Evolutionary conservation across 176 grass and related monocot genomes (phyloP).

Genomic region (Aechmea fasciata): DNA sequence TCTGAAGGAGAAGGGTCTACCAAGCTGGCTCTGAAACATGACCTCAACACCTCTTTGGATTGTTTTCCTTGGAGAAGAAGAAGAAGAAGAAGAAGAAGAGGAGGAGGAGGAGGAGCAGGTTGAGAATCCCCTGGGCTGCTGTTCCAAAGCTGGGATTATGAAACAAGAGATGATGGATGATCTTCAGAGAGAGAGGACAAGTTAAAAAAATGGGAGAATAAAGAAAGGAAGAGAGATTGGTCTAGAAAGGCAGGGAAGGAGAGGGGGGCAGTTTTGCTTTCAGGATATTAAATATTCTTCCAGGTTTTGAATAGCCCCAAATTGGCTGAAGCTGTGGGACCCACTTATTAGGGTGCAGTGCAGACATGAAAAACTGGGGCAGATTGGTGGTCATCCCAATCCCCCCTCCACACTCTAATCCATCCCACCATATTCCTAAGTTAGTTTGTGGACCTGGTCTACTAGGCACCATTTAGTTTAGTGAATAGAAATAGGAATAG

Average conservation of each 20-base stretch:
- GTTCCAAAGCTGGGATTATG: slow-evolving; percentile 1
- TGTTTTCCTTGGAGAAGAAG: slow-evolving; percentile 19
- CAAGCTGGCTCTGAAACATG: slow-evolving; percentile 68
- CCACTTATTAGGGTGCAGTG: slow-evolving; percentile 7
- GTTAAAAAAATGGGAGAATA: not conserved
- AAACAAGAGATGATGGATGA: not conserved
- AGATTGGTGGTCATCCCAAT: slow-evolving; percentile 20
- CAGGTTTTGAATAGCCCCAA: slow-evolving; percentile 5
- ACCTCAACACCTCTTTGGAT: slow-evolving; percentile 9
- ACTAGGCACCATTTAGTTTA: no score
- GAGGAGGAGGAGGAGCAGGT: slow-evolving; percentile 16
- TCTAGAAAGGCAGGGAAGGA: not conserved
- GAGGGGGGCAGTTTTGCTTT: not conserved
- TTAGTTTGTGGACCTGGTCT: no score
- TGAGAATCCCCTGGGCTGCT: slow-evolving; percentile 12
- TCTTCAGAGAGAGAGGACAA: not conserved
- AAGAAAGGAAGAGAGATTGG: not conserved
- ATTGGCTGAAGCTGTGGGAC: slow-evolving; percentile 3
- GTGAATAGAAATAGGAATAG: no score
- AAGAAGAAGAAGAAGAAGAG: slow-evolving; percentile 15
- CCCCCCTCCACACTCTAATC: slow-evolving; percentile 3
- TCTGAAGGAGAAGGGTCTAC: slow-evolving; percentile 68
- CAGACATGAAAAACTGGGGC: slow-evolving; percentile 6
- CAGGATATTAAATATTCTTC: not conserved
- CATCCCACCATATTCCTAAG: not conserved